Evolutionary conservation across 2,329 filamentous ascomycete genomes (phyloP), one percentile per base, ranked within the genome.

Genomic region (Drechslerella coelobrocha): DNA sequence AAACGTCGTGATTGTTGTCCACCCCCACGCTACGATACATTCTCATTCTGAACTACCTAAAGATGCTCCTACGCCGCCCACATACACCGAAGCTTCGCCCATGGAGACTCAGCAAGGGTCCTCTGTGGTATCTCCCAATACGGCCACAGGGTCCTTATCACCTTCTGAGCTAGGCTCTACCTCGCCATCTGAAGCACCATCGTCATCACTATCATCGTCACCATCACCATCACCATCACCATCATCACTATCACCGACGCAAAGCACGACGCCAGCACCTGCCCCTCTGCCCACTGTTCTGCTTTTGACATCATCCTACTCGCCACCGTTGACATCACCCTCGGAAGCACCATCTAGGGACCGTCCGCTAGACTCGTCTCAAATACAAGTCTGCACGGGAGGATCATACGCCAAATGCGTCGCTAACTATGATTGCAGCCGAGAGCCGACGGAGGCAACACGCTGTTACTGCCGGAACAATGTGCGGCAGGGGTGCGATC

Each of bases 401-500:
- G 66, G 66, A 19, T 54, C 66, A 10, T 71, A 48, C 34, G 10
- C 41, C 6, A 29, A 27, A 17, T 63, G 66, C 59, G 53, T 71
- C 48, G 52, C 47, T 23, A 51, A 34, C 47, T 71, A 71, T 41
- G 24, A 39, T 27, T 71, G 66, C 53, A 27, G 24, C 1, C 47
- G 34, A 2, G 26, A 54, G 31, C 47, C 59, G 53, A 43, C 39
- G 12, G 53, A 59, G 24, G 29, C 52, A 10, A 55, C 55, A 29
- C 47, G 48, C 19, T 71, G 66, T 51, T 57, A 57, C 53, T 71
- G 66, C 59, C 53, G 66, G 59, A 71, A 71, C 50, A 71, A 71
- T 27, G 66, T 71, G 17, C 29, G 19, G 26, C 52, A 63, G 37
- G 54, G 66, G 50, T 71, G 66, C 24, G 41, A 53, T 29, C 45